A percentile compares a stretch with the other conserved stretches of the same genome.
These are phyloP conservation scores for Cercophora samala DNA, from an alignment of 495 filamentous ascomycete genomes.

Conservation along the genomic window DNA sequence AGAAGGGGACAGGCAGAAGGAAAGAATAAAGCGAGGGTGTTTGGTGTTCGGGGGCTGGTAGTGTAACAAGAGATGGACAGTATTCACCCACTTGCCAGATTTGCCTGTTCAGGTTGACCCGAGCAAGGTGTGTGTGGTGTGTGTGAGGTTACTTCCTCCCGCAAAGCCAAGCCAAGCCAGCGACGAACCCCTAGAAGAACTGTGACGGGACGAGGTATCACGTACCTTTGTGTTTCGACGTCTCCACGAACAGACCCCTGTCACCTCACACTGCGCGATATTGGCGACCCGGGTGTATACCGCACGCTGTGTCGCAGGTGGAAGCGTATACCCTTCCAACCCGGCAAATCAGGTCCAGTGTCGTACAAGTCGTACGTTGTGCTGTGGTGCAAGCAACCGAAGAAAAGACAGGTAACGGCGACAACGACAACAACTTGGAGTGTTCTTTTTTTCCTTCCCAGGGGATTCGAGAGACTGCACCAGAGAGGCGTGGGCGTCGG, in stretches of 20 bases:
- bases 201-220: slow-evolving; percentile 23
- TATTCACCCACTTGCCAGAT: slow-evolving; percentile 25
- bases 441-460: neutral
- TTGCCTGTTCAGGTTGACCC: slow-evolving; percentile 31
- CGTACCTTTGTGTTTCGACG: slow-evolving; percentile 43
- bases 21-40: slow-evolving; percentile 17
- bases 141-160: slow-evolving; percentile 26
- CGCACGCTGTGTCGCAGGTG: neutral
- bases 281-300: neutral
- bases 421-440: slow-evolving; percentile 9
- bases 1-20: slow-evolving; percentile 21
- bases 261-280: slow-evolving; percentile 12
- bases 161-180: slow-evolving; percentile 26
- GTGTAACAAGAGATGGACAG: slow-evolving; percentile 19
- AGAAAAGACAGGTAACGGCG: slow-evolving; percentile 16
- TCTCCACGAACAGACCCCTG: slow-evolving; percentile 19
- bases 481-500: slow-evolving; percentile 15
- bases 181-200: slow-evolving; percentile 17
- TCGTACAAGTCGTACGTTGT: slow-evolving; percentile 2
- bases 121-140: slow-evolving; percentile 15
- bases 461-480: slow-evolving; percentile 8
- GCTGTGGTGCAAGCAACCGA: neutral
- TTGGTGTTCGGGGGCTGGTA: neutral
- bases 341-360: slow-evolving; percentile 16
- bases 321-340: neutral